Base-by-base conservation (phyloP, 495 filamentous ascomycete genomes). In the Annulohypoxylon stygium region DNA sequence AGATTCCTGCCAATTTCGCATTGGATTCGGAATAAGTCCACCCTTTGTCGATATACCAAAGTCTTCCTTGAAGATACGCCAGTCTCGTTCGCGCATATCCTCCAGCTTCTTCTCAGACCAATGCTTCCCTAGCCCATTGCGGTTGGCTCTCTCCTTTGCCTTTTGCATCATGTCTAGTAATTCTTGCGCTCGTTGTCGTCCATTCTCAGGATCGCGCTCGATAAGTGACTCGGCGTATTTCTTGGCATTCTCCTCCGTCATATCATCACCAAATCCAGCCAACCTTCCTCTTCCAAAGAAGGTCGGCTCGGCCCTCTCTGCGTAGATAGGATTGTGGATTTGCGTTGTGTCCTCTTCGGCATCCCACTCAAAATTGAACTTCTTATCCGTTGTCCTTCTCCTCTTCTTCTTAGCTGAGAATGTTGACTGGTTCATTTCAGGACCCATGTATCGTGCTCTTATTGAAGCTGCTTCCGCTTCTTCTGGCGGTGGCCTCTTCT, bases 341-440 rank as follows among this genome's bases (percentile, higher is more conserved):
- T 84, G 76, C 69, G 92, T 97, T 12, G 96, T 99, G 79, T 99
- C 96, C 75, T 99, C 96, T 75, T 98, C 94, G 2, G 89, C 86
- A 73, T 97, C 97, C 96, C 96, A 99, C 79, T 98, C 96, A 73
- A 99, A 98, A 77, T 98, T 99, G 86, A 99, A 99, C 78, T 98
- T 98, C 81, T 95, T 93, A 79, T 97, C 95, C 9, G 93, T 94
- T 1, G 95, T 97, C 70, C 97, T 87, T 80, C 91, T 91, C 55
- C 95, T 88, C 85, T 98, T 99, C 87, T 98, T 98, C 86, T 97
- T 97, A 8, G 93, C 94, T 0, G 94, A 97, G 77, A 97, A 97
- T 33, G 90, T 97, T 2, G 93, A 97, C 54, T 90, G 90, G 68
- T 93, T 93, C 69, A 92, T 88, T 55, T 97, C 93, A 10, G 92